Evolutionary conservation across 1,284 basidiomycete genomes (phyloP), one percentile per base, ranked within the genome.

Genomic region (Ceratobasidium theobromae): DNA sequence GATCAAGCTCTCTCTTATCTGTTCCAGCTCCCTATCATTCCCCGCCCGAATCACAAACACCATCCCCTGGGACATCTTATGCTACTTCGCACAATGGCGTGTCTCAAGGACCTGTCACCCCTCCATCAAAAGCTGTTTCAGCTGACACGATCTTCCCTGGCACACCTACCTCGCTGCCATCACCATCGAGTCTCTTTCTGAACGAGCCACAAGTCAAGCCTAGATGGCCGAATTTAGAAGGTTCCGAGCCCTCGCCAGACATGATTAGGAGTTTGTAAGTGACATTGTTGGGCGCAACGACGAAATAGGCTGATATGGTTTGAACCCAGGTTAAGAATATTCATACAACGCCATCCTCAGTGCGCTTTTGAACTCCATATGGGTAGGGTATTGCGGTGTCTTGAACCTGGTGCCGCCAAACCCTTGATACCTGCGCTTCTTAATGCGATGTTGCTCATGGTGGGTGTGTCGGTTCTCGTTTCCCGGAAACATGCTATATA

Each of bases 291-390:
- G 6, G 6, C 18, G 43, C 6, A 38, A 38, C 8, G 11, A 9
- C 12, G 30, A 33, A 16, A 8, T n/a, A 16, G 18, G 30, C 32
- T 53, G 32, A 35, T 14, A 11, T 12, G 35, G 21, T 6, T 28
- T 23, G 38, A 21, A 3, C 16, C 14, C 18, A 55, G 53, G 11
- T 38, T 55, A n/a, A 28, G 28, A 18, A 38, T 25, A 23, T 55
- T 55, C 23, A 38, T 55, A 5, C 35, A 35, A 23, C 53, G 35
- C 6, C 33, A 28, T 4, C 16, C 21, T 8, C 33, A 40, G 18
- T 40, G 53, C 25, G 53, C 14, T 18, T 55, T 55, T 25, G 53
- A 55, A 25, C 53, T 55, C 23, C 32, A 55, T 33, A 55, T 33
- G 5, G 53, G 28, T 23, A 38, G 53, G 25, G 53, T 55, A 28